Conservation (phyloP, 192 early-diverging fungal species). For the Coemansia sp. region DNA sequence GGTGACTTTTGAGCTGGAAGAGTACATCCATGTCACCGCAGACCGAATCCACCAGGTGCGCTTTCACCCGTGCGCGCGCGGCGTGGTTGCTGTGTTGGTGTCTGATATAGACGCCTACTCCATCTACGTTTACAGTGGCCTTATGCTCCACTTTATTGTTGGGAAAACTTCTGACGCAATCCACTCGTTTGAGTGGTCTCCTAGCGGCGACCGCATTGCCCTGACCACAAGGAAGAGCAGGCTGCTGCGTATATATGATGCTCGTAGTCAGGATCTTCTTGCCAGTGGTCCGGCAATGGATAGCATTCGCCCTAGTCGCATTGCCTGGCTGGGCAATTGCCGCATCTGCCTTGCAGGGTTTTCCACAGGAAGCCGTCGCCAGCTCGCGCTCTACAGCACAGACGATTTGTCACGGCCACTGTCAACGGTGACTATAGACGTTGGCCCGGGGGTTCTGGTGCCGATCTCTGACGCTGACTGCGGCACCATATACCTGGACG, state of each 20-base stretch:
- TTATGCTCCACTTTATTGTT: conserved; percentile 30
- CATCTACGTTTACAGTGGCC: conserved; percentile 40
- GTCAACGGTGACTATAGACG: conserved; percentile 61
- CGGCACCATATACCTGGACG: conserved; percentile 65
- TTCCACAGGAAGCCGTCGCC: conserved; percentile 70
- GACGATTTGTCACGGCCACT: conserved; percentile 47
- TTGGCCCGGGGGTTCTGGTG: conserved; percentile 73
- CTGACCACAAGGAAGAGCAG: conserved; percentile 64
- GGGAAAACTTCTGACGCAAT: conserved; percentile 36
- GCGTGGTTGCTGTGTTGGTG: conserved; percentile 33
- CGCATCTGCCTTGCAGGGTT: conserved; percentile 69
- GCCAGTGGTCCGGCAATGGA: conserved; percentile 65
- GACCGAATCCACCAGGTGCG: conserved; percentile 44
- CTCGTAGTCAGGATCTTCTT: conserved; percentile 59
- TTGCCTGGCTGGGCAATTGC: conserved; percentile 65
- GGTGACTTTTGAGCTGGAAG: conserved; percentile 37
- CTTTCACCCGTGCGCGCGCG: conserved; percentile 39
- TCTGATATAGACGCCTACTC: conserved; percentile 28
- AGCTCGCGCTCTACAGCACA: conserved; percentile 60
- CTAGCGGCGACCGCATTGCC: conserved; percentile 67
- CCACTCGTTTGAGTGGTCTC: conserved; percentile 59
- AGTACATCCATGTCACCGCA: conserved; percentile 39
- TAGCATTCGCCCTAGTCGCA: conserved; percentile 63
- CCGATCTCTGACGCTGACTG: conserved; percentile 72
- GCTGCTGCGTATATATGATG: conserved; percentile 67